Evolutionary conservation across 495 filamentous ascomycete genomes (phyloP).

Genomic region (Glutinoglossum americanum): DNA sequence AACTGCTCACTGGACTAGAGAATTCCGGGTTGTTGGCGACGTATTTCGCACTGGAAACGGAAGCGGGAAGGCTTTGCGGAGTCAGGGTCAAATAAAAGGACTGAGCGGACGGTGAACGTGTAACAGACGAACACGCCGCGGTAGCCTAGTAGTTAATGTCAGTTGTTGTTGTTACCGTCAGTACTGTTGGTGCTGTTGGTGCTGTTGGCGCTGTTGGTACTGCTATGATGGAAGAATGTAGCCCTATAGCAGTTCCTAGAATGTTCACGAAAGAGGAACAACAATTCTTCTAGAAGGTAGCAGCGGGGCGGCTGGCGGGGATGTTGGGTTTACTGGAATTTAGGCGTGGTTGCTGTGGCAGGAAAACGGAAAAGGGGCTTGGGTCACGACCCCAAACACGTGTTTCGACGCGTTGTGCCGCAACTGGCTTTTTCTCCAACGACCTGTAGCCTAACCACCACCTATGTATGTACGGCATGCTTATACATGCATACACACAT

Average conservation of each 20-base stretch:
- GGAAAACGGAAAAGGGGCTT: too few relatives aligned
- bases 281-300: not conserved
- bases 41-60: not conserved
- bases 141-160: not conserved
- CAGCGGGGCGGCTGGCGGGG: not conserved
- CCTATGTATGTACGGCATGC: too few relatives aligned
- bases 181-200: too few relatives aligned
- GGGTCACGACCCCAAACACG: too few relatives aligned
- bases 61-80: not conserved
- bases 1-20: not conserved
- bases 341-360: not conserved
- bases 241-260: not conserved
- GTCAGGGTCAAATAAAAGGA: not conserved
- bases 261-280: not conserved
- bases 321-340: not conserved
- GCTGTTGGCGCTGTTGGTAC: too few relatives aligned
- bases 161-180: too few relatives aligned
- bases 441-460: too few relatives aligned
- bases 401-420: too few relatives aligned
- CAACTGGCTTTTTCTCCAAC: too few relatives aligned
- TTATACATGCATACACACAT: too few relatives aligned
- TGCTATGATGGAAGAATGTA: too few relatives aligned
- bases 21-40: not conserved
- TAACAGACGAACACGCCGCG: not conserved
- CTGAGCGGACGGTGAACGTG: not conserved